phyloP scores from a whole-genome alignment of 257 asterid genomes.

The Phtheirospermum japonicum region DNA sequence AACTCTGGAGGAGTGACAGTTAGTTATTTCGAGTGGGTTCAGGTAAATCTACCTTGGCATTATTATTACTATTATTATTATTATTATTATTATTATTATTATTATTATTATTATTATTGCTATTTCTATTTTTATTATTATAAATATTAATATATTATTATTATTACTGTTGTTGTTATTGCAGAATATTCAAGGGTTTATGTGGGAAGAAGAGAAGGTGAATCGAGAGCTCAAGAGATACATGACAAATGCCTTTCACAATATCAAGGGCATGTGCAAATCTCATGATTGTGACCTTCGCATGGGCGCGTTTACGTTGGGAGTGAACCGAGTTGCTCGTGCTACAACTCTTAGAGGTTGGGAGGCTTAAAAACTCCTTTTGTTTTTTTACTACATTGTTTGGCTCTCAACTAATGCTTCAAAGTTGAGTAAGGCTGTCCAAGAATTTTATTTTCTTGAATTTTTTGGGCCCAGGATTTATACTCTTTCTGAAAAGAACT shows the following conservation, averaged over 20 bases:
- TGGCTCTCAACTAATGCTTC: background rate
- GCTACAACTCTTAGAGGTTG: constrained; percentile 11
- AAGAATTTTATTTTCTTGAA: background rate
- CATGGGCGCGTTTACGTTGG: constrained; percentile 15
- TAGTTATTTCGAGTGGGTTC: constrained; percentile 20
- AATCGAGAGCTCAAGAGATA: constrained; percentile 12
- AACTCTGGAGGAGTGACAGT: constrained; percentile 12
- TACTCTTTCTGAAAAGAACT: background rate
- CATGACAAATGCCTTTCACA: constrained; percentile 15
- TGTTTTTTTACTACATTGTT: background rate
- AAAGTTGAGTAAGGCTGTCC: background rate
- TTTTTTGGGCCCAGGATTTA: background rate
- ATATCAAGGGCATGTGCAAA: constrained; percentile 11
- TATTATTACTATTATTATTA: too few relatives aligned
- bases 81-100: background rate
- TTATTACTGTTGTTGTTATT: too few relatives aligned
- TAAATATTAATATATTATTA: background rate
- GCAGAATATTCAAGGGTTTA: constrained; percentile 18
- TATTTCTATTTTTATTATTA: background rate
- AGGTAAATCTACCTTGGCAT: background rate
- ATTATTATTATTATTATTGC: background rate
- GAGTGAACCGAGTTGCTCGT: constrained; percentile 18
- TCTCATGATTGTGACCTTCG: constrained; percentile 11
- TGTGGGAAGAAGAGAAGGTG: constrained; percentile 19
- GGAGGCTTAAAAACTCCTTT: constrained; percentile 2